Base-by-base conservation (phyloP, 2,329 filamentous ascomycete species). In the Rosellinia necatrix region DNA sequence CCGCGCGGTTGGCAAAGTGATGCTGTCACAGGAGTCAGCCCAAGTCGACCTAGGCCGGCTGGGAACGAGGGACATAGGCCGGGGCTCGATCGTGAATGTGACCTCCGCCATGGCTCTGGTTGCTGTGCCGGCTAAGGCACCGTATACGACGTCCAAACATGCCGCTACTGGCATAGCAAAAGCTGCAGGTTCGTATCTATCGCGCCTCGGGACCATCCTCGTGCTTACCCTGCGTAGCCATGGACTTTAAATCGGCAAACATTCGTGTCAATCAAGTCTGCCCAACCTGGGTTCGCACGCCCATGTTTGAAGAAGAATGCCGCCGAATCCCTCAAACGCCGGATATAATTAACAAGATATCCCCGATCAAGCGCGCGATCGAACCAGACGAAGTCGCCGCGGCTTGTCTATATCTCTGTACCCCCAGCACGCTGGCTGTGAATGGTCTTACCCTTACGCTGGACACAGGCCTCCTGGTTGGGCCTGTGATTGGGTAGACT, bases 61-160 rank as follows among this genome's bases (percentile, higher is more conserved):
- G 30, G 64, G 63, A 3, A 15, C 3, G 4, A 49, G 56, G 19
- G 59, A 64, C 13, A 15, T 53, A 8, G 64, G 63, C 3, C 66
- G 70, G 49, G 70, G 70, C 25, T 65, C 65, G 24, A 71, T 71
- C 38, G 64, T 72, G 12, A 70, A 70, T 38, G 58, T 66, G 8
- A 64, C 65, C 32, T 70, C 67, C 3, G 49, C 64, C 3, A 64
- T 67, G 57, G 62, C 65, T 2, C 12, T 63, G 3, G 51, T 57
- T 22, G 60, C 64, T 7, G 56, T 68, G 2, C 49, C 55, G 4
- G 46, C 35, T 3, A 64, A 64, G 30, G 42, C 48, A 1, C 41
- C 65, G 1, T 70, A 70, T 47, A 53, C 60, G 1, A 64, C 67
- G 2, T 66, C 67, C 13, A 69, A 69, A 34, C 67, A 70, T 30